phyloP scores from a whole-genome alignment of 2,329 filamentous ascomycete species.

The Cordyceps cicadae region DNA sequence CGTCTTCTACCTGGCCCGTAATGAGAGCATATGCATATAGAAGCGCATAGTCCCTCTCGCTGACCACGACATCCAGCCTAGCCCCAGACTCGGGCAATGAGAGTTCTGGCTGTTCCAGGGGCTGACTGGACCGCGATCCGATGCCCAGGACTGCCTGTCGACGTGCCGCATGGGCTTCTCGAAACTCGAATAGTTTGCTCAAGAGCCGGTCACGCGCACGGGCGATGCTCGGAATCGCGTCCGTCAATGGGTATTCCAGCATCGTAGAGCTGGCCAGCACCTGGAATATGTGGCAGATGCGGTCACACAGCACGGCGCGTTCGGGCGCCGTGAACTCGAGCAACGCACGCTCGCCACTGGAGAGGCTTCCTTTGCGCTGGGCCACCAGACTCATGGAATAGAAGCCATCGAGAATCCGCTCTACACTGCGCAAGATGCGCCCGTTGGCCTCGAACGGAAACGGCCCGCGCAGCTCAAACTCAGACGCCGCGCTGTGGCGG shows the following conservation, averaged over 20 bases:
- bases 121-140: neutral
- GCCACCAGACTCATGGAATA: constrained; percentile 89
- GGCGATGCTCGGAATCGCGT: constrained; percentile 70
- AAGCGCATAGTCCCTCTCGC: constrained; percentile 73
- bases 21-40: constrained; percentile 80
- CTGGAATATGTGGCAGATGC: constrained; percentile 73
- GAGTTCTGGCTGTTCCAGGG: neutral
- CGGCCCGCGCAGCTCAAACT: constrained; percentile 75
- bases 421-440: constrained; percentile 65
- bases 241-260: constrained; percentile 78
- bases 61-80: constrained; percentile 34
- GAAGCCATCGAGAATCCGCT: constrained; percentile 76
- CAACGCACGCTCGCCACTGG: constrained; percentile 67
- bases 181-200: constrained; percentile 75
- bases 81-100: constrained; percentile 12
- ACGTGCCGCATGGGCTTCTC: constrained; percentile 46
- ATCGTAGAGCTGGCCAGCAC: constrained; percentile 84
- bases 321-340: constrained; percentile 70
- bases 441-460: constrained; percentile 65
- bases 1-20: constrained; percentile 53
- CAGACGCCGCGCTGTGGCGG: constrained; percentile 59
- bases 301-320: constrained; percentile 66
- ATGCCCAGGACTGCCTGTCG: neutral
- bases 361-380: constrained; percentile 63
- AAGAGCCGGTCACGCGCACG: constrained; percentile 69